Evolutionary conservation across 164 flowering plant genomes (phyloP), one percentile per base, ranked within the genome.

Genomic region (Stephania cephalantha): DNA sequence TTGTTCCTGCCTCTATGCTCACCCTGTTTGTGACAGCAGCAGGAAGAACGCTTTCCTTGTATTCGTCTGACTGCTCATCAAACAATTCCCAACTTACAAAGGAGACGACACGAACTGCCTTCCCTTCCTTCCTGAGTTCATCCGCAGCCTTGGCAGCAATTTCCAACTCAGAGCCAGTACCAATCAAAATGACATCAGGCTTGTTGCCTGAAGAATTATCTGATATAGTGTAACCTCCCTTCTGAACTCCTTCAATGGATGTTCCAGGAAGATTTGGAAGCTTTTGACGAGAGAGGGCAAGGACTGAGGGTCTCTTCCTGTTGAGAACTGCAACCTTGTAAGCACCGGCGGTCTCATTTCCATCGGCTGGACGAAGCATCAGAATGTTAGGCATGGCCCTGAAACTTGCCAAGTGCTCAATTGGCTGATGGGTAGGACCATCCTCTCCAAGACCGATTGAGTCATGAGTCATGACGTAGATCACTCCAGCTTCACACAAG

Each of bases 371-470:
- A 17, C 99, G 98, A 79, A 95, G 86, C 97, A 94, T 93, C 78
- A 93, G 82, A 42, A 93, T 86, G 79, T 94, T 91, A 65, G 99
- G 99, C 99, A 95, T 95, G 68, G 99, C 99, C 69, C 99, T 87
- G 86, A 95, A 93, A 75, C 98, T 93, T n/a, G 98, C 98, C 80
- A 95, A 77, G 78, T 95, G 99, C 84, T 95, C 99, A 48, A 95
- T 88, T 18, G 99, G 99, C 85, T 95, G 98, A 84, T 95, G 99
- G 61, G 99, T 95, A 9, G 99, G 99, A 4, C 99, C 99, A 85
- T 95, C 99, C 82, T 95, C 99, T 78, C 99, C 99, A 66, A 95
- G 95, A 46, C 98, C 99, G 69, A 95, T 94, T 1, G 98, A 93
- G 78, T 95, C 99, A 55, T 95, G 99, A 78, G 99, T 95, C 98